Percentiles rank a stretch among this genome's conserved stretches.
phyloP scores from a whole-genome alignment of 345 rosid species.

The Adansonia digitata region DNA sequence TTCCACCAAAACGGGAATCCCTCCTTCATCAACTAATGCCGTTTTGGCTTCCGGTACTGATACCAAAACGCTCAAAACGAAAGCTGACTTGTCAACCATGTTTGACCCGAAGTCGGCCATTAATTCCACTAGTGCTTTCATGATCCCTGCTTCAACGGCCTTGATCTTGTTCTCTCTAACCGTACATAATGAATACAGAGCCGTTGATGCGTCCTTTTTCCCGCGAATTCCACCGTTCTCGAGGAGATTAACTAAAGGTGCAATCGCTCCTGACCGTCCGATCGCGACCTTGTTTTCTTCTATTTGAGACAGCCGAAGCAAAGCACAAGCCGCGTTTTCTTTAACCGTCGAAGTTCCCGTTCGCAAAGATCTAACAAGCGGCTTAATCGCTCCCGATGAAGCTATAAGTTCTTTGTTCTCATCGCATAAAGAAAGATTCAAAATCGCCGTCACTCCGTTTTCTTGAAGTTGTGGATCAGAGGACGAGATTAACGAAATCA shows the following conservation, averaged over 20 bases:
- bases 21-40: conserved; percentile 80
- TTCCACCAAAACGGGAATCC: conserved; percentile 89
- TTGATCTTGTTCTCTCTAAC: conserved; percentile 72
- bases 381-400: conserved; percentile 82
- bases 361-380: conserved; percentile 67
- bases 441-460: conserved; percentile 81
- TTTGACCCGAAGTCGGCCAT: conserved; percentile 93
- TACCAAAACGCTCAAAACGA: conserved; percentile 52
- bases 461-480: conserved; percentile 81
- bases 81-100: conserved; percentile 96
- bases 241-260: conserved; percentile 55
- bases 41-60: conserved; percentile 57
- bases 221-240: conserved; percentile 68
- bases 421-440: conserved; percentile 87
- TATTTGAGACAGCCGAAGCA: conserved; percentile 74
- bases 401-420: conserved; percentile 77
- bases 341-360: conserved; percentile 67
- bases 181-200: conserved; percentile 76
- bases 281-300: conserved; percentile 75
- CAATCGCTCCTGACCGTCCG: conserved; percentile 94
- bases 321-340: conserved; percentile 94
- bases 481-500: conserved; percentile 55
- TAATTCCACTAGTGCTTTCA: conserved; percentile 79
- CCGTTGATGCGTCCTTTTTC: conserved; percentile 90
- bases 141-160: conserved; percentile 72